phyloP scores from a whole-genome alignment of 345 rosid genomes.

The Citrus mangshanensis region DNA sequence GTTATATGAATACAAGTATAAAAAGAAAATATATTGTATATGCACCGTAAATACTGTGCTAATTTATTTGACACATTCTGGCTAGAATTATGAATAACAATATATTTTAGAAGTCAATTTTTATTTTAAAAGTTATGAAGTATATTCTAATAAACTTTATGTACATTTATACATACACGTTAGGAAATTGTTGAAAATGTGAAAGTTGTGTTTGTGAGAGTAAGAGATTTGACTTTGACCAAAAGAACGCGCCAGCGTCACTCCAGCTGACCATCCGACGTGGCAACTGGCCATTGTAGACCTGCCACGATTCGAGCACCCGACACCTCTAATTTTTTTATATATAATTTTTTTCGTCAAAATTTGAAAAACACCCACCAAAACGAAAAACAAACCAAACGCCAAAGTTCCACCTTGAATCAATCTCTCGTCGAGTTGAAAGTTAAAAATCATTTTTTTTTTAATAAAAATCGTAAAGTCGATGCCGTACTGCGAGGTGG shows the following conservation, averaged over 20 bases:
- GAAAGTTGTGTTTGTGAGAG: neutral
- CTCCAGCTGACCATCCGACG: conserved; percentile 5
- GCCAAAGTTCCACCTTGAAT: neutral
- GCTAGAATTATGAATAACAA: too few species aligned
- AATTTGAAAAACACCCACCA: neutral
- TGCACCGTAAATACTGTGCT: too few species aligned
- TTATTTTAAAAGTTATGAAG: neutral
- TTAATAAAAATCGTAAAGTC: neutral
- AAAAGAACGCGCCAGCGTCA: neutral
- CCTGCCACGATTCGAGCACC: neutral
- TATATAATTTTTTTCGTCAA: too few species aligned
- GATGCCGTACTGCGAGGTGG: conserved; percentile 78
- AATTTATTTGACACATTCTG: too few species aligned
- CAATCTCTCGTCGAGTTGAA: too few species aligned
- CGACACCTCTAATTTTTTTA: neutral
- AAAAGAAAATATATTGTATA: too few species aligned
- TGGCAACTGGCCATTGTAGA: neutral
- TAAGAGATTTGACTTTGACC: conserved; percentile 2
- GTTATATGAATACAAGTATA: too few species aligned
- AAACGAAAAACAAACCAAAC: neutral
- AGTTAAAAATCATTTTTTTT: too few species aligned
- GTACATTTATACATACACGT: too few species aligned
- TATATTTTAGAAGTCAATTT: neutral
- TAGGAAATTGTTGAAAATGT: too few species aligned
- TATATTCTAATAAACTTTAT: too few species aligned